phyloP scores from a whole-genome alignment of 495 filamentous ascomycete species.

The Neurospora sp. region DNA sequence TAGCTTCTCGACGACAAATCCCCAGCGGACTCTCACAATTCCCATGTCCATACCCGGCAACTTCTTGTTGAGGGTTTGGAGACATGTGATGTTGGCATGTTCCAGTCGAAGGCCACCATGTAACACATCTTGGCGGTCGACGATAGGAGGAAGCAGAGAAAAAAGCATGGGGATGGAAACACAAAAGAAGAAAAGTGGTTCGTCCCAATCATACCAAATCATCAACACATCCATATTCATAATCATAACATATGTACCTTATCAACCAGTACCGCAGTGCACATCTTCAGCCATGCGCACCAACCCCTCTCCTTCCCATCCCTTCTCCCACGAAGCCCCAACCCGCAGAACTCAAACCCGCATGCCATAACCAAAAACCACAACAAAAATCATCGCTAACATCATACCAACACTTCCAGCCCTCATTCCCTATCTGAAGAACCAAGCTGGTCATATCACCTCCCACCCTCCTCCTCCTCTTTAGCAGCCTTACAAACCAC shows the following conservation, averaged over 20 bases:
- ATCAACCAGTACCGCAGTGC: background rate
- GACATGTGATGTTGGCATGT: too few relatives aligned
- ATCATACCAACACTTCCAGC: too few relatives aligned
- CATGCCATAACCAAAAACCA: background rate
- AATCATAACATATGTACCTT: background rate
- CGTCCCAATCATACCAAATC: background rate
- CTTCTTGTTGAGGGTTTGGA: too few relatives aligned
- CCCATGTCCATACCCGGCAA: too few relatives aligned
- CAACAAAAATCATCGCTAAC: background rate
- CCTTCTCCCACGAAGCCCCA: background rate
- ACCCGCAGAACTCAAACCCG: background rate
- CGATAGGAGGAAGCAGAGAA: too few relatives aligned
- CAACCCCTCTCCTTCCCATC: background rate
- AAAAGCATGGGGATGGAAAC: too few relatives aligned
- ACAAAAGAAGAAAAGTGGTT: too few relatives aligned
- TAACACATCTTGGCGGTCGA: too few relatives aligned
- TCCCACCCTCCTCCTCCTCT: background rate
- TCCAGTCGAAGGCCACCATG: too few relatives aligned
- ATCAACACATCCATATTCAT: background rate
- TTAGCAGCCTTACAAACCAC: constrained; percentile 42
- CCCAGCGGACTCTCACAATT: too few relatives aligned
- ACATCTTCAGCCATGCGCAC: background rate
- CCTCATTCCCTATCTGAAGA: too few relatives aligned
- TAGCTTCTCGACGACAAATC: too few relatives aligned
- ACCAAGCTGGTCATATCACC: background rate